Evolutionary conservation across 2,329 filamentous ascomycete genomes (phyloP).

Genomic region (Stachybotrys chartarum): DNA sequence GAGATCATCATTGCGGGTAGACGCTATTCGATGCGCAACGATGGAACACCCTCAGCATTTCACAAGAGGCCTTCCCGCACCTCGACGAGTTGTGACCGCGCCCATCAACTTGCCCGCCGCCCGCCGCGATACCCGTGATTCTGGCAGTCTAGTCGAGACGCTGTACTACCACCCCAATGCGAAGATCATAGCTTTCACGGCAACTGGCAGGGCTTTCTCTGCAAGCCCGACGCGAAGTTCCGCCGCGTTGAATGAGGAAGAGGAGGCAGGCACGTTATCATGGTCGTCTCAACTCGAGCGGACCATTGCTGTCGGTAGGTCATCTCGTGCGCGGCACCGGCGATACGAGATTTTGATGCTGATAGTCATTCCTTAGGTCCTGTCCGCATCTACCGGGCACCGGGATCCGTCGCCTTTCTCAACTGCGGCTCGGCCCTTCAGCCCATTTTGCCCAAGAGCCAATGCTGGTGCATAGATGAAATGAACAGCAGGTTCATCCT

Average conservation of each 20-base stretch:
- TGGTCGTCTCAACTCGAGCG: constrained; percentile 73
- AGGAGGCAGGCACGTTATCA: constrained; percentile 56
- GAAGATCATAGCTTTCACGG: constrained; percentile 56
- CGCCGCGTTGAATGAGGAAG: constrained; percentile 23
- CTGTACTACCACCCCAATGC: constrained; percentile 68
- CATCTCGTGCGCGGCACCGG: not conserved
- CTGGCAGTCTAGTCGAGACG: constrained; percentile 47
- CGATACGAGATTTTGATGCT: not conserved
- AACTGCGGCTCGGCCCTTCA: constrained; percentile 79
- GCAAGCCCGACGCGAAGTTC: constrained; percentile 23
- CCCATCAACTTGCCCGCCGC: constrained; percentile 18
- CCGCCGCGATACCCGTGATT: constrained; percentile 13
- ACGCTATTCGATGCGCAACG: too few species aligned
- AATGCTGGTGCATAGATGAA: constrained; percentile 90
- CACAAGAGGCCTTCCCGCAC: constrained; percentile 16
- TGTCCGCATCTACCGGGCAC: constrained; percentile 78
- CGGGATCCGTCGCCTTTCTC: constrained; percentile 79
- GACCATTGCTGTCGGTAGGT: constrained; percentile 69
- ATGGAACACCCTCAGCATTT: not conserved
- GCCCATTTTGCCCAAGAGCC: constrained; percentile 80
- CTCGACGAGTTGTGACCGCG: constrained; percentile 30
- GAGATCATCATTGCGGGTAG: not conserved
- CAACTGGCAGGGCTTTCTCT: constrained; percentile 21
- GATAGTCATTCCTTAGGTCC: constrained; percentile 42
- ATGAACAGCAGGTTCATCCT: constrained; percentile 76